Base-by-base conservation (phyloP, 371 early-diverging fungal genomes). In the Syncephalastrum monosporum region DNA sequence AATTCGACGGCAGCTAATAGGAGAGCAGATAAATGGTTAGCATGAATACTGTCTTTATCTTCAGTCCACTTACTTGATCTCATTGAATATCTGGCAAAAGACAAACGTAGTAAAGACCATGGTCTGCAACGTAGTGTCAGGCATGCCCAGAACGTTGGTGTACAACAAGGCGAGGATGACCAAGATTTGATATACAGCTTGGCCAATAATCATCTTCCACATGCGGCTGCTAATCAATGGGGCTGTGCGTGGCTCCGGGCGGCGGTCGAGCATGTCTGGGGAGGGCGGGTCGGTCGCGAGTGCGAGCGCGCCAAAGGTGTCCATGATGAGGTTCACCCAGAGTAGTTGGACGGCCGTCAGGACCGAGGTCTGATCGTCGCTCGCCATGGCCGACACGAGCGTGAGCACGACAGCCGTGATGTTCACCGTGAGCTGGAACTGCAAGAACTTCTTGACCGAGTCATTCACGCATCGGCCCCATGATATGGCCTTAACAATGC, bases 291-390 rank as follows among this genome's bases (percentile, higher is more conserved):
- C 89, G 1, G 89, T 88, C 3, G 91, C 90, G 1, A 91, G 68
- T 1, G 87, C 89, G 6, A 91, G 60, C 16, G 91, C 87, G 10
- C 84, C 90, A 53, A 91, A 75, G 5, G 88, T 88, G 65, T 91
- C 89, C 89, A 90, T 90, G 45, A 89, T 86, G 56, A 90, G 63
- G 61, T 90, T 91, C 47, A 91, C 77, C 91, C 91, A 91, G 12
- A 91, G 68, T 7, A 91, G 71, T 59, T 89, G 89, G 2, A 89
- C 86, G 6, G 91, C 77, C 21, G 83, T 81, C 53, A 90, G 64
- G 16, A 85, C 78, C 0, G 83, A 74, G 38, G 65, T 75, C 23
- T 82, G 67, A 0, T 69, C 57, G 10, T 41, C 42, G 21, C 67
- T 73, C 1, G 63, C 64, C 12, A 88, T 68, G 7, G 83, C 76